Conservation (phyloP, 1,284 basidiomycete species). For the Ceratobasidium sp. region DNA sequence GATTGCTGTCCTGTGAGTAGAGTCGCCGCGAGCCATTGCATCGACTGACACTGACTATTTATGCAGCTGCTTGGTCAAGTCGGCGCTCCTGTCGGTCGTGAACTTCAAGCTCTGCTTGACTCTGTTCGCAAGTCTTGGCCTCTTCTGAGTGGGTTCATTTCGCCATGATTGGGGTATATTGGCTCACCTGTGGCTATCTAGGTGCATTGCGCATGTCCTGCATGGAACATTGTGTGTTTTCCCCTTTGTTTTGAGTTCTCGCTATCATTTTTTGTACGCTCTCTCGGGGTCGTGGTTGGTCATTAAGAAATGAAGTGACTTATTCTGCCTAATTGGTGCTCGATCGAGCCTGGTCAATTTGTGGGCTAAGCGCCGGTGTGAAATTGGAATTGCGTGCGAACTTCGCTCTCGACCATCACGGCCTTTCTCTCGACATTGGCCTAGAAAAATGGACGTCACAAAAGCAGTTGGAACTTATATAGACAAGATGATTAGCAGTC, state of each 20-base stretch:
- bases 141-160: constrained; percentile 20
- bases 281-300: constrained; percentile 11
- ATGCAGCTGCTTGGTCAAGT: constrained; percentile 19
- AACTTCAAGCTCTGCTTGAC: constrained; percentile 36
- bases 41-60: neutral
- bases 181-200: neutral
- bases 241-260: neutral
- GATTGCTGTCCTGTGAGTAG: constrained; percentile 22
- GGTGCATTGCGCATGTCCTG: constrained; percentile 1
- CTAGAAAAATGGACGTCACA: constrained; percentile 83
- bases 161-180: neutral
- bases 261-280: constrained; percentile 25
- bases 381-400: neutral
- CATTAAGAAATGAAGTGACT: constrained; percentile 3
- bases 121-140: constrained; percentile 16
- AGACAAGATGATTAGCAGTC: constrained; percentile 86
- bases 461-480: constrained; percentile 97
- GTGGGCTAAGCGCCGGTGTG: constrained; percentile 2
- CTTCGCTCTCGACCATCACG: constrained; percentile 7
- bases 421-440: neutral
- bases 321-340: neutral
- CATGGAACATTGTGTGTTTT: neutral
- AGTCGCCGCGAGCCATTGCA: neutral
- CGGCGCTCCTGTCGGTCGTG: constrained; percentile 11
- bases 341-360: neutral